Evolutionary conservation across 345 rosid species (phyloP).

Genomic region (Psidium guajava): DNA sequence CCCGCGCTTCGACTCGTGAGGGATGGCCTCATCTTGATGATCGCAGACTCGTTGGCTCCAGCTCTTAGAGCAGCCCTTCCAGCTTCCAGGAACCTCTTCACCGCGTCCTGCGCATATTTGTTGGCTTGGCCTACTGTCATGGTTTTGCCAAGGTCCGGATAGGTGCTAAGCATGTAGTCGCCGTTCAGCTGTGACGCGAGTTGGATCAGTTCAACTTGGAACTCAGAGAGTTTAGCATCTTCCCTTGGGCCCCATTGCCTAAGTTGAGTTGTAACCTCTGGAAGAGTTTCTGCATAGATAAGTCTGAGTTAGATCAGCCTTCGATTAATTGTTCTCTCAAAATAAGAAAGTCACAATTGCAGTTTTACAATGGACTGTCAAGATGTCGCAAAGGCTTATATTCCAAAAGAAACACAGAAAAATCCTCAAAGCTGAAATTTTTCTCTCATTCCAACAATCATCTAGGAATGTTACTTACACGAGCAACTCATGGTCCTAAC

Average conservation of each 20-base stretch:
- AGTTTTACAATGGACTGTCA: neutral
- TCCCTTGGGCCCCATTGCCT: constrained; percentile 79
- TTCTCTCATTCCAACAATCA: neutral
- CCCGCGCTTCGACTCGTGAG: constrained; percentile 43
- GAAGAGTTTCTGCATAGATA: constrained; percentile 56
- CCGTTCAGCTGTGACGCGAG: constrained; percentile 96
- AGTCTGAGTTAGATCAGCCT: neutral
- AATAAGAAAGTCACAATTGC: neutral
- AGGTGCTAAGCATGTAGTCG: constrained; percentile 63
- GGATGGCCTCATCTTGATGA: constrained; percentile 87
- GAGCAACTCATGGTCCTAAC: neutral
- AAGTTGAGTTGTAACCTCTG: constrained; percentile 40
- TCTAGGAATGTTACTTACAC: neutral
- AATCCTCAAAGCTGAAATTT: neutral
- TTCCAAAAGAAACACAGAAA: neutral
- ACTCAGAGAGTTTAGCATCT: constrained; percentile 68
- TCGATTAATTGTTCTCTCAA: neutral
- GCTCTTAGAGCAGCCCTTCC: constrained; percentile 81
- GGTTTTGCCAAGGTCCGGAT: constrained; percentile 77
- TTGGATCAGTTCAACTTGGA: constrained; percentile 90
- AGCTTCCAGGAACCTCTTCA: constrained; percentile 85
- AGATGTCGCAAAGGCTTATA: neutral
- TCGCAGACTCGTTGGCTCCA: constrained; percentile 87
- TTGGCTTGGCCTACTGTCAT: constrained; percentile 88
- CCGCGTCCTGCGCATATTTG: constrained; percentile 80